Evolutionary conservation across 176 grass and related monocot species (phyloP), one percentile per base, ranked within the genome.

Genomic region (Cenchrus purpureus): DNA sequence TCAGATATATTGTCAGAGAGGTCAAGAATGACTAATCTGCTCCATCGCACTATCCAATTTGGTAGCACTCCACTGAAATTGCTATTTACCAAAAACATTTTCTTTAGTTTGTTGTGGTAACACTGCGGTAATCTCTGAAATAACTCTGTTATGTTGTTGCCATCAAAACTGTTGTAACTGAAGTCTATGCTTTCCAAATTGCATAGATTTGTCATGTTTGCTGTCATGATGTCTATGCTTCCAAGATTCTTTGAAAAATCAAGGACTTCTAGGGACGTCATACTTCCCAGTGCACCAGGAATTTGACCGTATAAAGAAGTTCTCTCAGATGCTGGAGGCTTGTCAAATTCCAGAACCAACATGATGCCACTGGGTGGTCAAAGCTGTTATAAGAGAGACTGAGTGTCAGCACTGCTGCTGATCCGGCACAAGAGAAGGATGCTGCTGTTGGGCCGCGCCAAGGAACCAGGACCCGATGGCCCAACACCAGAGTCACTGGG

Each of bases 281-380:
- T 72, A 7, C 77, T 4, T 62, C 16, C 48, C 14, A 86, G 31
- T 0, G 29, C 32, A 37, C 22, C 5, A 6, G 78, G 73, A 45
- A 88, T 32, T 11, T 11, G 40, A 4, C 82, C 90, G 0, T 65
- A 13, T 3, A 86, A 58, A 15, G 13, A 0, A 46, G 11, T 60
- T 3, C 5, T 0, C 0, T 0, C 8, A 86, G 49, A 31, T 68
- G 56, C 17, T 12, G 16, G 25, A 89, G 58, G 12, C 48, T 16
- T 28, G 53, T 78, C 17, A 83, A 10, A 53, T 89, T 73, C 83
- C 87, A 89, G 14, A 92, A 70, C 87, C 83, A 89, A 71, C 86
- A 43, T 0, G 87, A 81, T 51, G 61, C 54, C 4, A 50, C 20
- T 10, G 25, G 17, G 56, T 70, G n/a, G 10, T 83, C 2, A 10